Evolutionary conservation across 257 asterid genomes (phyloP).

Genomic region (Nicotiana otophora): DNA sequence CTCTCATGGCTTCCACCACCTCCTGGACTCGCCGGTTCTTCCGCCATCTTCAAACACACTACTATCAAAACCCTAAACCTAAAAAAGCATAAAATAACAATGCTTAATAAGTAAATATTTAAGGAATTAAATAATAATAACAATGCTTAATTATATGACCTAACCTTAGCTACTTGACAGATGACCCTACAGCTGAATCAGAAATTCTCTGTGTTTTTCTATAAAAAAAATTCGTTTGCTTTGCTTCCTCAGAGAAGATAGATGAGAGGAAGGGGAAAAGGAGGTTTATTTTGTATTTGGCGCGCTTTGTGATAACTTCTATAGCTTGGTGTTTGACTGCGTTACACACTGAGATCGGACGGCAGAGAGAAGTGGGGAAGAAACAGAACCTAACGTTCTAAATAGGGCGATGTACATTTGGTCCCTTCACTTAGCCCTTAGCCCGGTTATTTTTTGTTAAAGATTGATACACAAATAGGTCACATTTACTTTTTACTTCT

Average conservation of each 20-base stretch:
- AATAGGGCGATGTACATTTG: neutral
- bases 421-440: too few species aligned
- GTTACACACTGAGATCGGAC: neutral
- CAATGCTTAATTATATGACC: neutral
- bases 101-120: neutral
- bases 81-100: neutral
- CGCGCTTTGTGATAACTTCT: neutral
- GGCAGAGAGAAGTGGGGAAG: slow-evolving; percentile 4
- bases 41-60: slow-evolving; percentile 21
- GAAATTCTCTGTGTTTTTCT: neutral
- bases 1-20: slow-evolving; percentile 47
- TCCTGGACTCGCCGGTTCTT: slow-evolving; percentile 42
- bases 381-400: neutral
- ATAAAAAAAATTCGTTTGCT: too few species aligned
- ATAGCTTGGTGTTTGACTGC: neutral
- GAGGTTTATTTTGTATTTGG: neutral
- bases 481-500: too few species aligned
- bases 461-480: too few species aligned
- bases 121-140: neutral
- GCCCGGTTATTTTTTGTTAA: too few species aligned
- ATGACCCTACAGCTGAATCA: neutral
- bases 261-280: neutral
- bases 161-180: neutral
- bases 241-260: too few species aligned
- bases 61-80: slow-evolving; percentile 35